Conservation (phyloP, 805 yeast genomes). For the Starmerella apis region DNA sequence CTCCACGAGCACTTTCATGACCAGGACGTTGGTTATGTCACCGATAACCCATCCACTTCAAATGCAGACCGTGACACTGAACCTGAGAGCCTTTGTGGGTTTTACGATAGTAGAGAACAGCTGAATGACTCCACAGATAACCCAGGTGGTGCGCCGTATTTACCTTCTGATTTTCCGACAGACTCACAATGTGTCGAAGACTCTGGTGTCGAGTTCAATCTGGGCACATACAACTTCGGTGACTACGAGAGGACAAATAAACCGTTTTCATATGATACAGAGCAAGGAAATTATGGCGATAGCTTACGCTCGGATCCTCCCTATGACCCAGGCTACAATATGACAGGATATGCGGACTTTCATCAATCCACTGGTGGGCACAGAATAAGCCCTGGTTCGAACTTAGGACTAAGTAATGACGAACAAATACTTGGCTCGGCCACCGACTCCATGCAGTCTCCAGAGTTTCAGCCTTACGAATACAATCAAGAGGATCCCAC, state of each 20-base stretch:
- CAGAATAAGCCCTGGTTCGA: neutral
- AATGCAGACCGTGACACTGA: neutral
- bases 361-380: neutral
- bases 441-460: constrained; percentile 1
- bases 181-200: neutral
- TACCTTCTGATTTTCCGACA: neutral
- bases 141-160: neutral
- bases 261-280: neutral
- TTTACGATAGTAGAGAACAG: neutral
- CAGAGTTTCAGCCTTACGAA: constrained; percentile 5
- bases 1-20: neutral
- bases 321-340: neutral
- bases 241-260: neutral
- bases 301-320: neutral
- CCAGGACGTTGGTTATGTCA: neutral
- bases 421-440: neutral
- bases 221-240: neutral
- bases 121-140: too few species aligned
- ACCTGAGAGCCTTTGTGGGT: neutral
- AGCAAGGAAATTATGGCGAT: neutral
- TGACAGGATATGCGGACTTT: neutral
- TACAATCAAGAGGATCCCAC: neutral
- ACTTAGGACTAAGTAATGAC: neutral
- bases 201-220: neutral
- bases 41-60: neutral